Evolutionary conservation across 169 alveolate genomes (phyloP).

Genomic region (Theileria orientalis): DNA sequence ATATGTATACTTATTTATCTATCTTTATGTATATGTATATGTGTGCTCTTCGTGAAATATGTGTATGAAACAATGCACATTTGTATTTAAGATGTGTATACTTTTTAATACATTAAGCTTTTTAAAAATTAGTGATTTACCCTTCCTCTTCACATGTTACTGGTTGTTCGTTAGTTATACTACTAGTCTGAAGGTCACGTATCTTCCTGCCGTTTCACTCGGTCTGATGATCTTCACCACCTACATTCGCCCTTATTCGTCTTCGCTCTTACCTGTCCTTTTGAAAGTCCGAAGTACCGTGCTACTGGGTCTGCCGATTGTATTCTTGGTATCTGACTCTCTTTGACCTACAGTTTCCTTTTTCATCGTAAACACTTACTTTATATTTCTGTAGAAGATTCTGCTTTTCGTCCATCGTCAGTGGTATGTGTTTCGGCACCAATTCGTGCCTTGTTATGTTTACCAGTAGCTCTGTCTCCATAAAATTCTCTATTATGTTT

Average conservation of each 20-base stretch:
- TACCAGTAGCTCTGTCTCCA: constrained; percentile 88
- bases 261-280: constrained; percentile 83
- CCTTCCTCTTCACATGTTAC: too few relatives aligned
- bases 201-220: constrained; percentile 98
- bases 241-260: constrained; percentile 7
- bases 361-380: constrained; percentile 33
- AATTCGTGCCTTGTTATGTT: constrained; percentile 96
- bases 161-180: constrained; percentile 22
- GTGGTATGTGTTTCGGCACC: constrained; percentile 95
- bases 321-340: constrained; percentile 94
- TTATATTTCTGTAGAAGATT: constrained; percentile 89
- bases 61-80: too few relatives aligned
- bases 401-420: constrained; percentile 90
- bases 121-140: too few relatives aligned
- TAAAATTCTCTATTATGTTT: constrained; percentile 85
- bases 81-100: too few relatives aligned
- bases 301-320: constrained; percentile 95
- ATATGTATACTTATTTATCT: too few relatives aligned
- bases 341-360: constrained; percentile 82
- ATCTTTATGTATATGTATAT: too few relatives aligned
- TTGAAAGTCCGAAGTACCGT: constrained; percentile 89
- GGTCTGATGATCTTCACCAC: constrained; percentile 96
- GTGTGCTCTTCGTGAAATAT: too few relatives aligned
- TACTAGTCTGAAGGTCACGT: constrained; percentile 87
- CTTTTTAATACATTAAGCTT: too few relatives aligned